These are phyloP conservation scores for Alternaria sp. DNA, from an alignment of 2,329 filamentous ascomycete species.

Conservation along the genomic window DNA sequence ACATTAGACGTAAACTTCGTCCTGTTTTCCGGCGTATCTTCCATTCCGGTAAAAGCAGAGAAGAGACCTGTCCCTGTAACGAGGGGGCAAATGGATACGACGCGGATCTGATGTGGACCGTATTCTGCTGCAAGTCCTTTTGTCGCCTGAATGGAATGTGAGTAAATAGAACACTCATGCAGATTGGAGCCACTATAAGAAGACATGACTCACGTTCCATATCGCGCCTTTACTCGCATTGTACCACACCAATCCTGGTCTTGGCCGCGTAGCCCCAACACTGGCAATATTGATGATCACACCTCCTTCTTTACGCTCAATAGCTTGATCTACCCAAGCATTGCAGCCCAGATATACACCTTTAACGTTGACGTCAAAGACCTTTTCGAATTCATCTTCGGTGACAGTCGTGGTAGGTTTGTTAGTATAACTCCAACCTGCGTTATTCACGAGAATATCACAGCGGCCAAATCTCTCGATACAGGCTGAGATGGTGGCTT, in stretches of 20 bases:
- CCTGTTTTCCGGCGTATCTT: conserved; percentile 66
- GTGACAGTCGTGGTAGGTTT: conserved; percentile 69
- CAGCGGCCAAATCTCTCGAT: conserved; percentile 62
- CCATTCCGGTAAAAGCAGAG: conserved; percentile 65
- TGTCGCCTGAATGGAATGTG: conserved; percentile 54
- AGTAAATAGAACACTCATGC: conserved; percentile 21
- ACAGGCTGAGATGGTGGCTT: conserved; percentile 62
- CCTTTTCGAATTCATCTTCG: conserved; percentile 70
- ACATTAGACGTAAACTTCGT: conserved; percentile 64
- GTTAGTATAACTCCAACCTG: conserved; percentile 64
- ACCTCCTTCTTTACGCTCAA: conserved; percentile 65
- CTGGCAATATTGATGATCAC: conserved; percentile 72
- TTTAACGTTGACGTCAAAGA: conserved; percentile 75
- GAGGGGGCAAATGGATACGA: conserved; percentile 75
- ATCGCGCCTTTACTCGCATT: conserved; percentile 74
- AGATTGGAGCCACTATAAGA: neutral
- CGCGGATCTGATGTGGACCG: conserved; percentile 73
- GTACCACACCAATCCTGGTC: conserved; percentile 73
- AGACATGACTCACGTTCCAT: conserved; percentile 57
- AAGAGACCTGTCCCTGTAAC: conserved; percentile 72
- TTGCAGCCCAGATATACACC: conserved; percentile 68
- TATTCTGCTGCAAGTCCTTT: conserved; percentile 77
- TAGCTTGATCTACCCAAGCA: conserved; percentile 68
- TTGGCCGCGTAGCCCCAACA: conserved; percentile 68
- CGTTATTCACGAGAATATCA: conserved; percentile 69